These are phyloP conservation scores for Thelephora terrestris DNA, from an alignment of 1,284 basidiomycete species.

Conservation along the genomic window DNA sequence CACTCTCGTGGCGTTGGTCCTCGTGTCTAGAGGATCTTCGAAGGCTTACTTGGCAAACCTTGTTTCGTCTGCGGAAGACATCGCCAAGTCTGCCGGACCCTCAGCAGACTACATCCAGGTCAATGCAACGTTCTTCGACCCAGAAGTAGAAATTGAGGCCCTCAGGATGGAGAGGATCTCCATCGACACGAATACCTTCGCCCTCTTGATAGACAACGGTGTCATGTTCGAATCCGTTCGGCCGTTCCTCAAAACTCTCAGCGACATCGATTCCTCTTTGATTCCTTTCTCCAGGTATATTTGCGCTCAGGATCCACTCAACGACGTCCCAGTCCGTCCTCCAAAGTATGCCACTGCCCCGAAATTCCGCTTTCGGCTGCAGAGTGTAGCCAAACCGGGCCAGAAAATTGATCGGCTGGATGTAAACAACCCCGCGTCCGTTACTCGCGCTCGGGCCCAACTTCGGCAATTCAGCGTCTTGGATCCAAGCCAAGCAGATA, in stretches of 20 bases:
- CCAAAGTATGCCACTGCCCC: constrained; percentile 19
- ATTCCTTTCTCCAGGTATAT: constrained; percentile 19
- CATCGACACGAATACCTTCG: constrained; percentile 10
- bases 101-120: constrained; percentile 13
- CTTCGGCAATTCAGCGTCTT: constrained; percentile 6
- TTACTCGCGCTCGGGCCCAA: constrained; percentile 10
- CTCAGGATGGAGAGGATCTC: constrained; percentile 16
- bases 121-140: constrained; percentile 21
- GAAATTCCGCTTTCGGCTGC: constrained; percentile 17
- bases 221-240: constrained; percentile 22
- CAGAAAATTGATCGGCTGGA: constrained; percentile 12
- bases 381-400: constrained; percentile 15
- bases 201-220: constrained; percentile 19
- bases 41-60: constrained; percentile 19
- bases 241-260: constrained; percentile 22
- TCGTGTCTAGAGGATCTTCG: constrained; percentile 8
- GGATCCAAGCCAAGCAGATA: constrained; percentile 11
- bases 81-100: constrained; percentile 16
- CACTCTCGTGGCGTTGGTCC: constrained; percentile 20
- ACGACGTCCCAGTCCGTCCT: constrained; percentile 8
- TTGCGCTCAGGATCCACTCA: constrained; percentile 8
- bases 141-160: constrained; percentile 19
- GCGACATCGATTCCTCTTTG: constrained; percentile 18
- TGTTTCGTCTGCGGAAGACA: constrained; percentile 14
- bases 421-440: constrained; percentile 11